These are phyloP conservation scores for Phytopythium aichiense DNA, from an alignment of 352 stramenopile genomes.

Conservation along the genomic window DNA sequence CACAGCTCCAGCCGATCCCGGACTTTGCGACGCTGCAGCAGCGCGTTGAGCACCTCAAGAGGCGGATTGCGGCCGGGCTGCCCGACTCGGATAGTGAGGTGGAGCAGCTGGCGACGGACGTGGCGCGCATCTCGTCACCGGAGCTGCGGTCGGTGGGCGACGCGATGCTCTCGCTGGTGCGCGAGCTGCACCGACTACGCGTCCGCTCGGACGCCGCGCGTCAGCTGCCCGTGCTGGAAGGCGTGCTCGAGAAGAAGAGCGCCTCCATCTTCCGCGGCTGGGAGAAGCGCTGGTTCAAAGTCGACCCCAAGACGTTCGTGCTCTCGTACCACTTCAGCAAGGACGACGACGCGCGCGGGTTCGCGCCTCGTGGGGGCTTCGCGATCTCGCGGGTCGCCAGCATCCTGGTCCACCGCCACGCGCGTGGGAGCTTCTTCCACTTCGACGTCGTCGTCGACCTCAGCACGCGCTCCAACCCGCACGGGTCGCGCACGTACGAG, in stretches of 20 bases:
- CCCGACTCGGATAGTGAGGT: conserved; percentile 37
- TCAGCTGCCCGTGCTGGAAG: conserved; percentile 52
- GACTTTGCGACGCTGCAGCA: conserved; percentile 44
- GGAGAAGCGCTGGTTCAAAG: conserved; percentile 64
- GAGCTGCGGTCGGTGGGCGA: conserved; percentile 43
- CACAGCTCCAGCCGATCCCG: conserved; percentile 16
- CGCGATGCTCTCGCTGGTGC: conserved; percentile 51
- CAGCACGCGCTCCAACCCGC: conserved; percentile 54
- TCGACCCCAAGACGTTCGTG: conserved; percentile 63
- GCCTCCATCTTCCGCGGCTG: conserved; percentile 71
- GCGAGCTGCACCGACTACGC: conserved; percentile 47
- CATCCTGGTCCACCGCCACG: conserved; percentile 43
- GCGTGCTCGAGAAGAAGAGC: conserved; percentile 73
- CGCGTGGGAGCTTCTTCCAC: conserved; percentile 36
- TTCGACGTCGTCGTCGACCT: conserved; percentile 72
- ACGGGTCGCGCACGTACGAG: conserved; percentile 63
- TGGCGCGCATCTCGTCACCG: conserved; percentile 25
- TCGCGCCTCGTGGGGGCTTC: conserved; percentile 60
- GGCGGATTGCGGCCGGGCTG: conserved; percentile 32
- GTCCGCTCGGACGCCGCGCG: conserved; percentile 24
- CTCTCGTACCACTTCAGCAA: conserved; percentile 67
- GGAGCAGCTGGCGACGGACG: conserved; percentile 29
- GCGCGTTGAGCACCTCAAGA: conserved; percentile 52
- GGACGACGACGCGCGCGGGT: conserved; percentile 56
- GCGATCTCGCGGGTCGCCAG: conserved; percentile 49